Evolutionary conservation across 352 stramenopile species (phyloP).

Genomic region (Pythium phragmiticola): DNA sequence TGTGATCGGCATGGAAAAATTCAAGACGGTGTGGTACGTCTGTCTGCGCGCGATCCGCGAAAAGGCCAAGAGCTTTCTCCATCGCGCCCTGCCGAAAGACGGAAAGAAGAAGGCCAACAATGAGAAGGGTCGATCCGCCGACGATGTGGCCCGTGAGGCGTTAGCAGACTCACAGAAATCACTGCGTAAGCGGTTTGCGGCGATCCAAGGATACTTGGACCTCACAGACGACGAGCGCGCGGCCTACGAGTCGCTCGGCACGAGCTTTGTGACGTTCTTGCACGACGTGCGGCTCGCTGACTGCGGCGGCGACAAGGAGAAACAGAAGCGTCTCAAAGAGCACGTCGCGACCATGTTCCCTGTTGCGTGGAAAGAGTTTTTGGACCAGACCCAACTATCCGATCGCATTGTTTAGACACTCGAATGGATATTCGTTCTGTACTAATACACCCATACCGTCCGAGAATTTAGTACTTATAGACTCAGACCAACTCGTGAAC

Average conservation of each 20-base stretch:
- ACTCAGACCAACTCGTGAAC: no score
- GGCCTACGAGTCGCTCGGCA: slow-evolving; percentile 47
- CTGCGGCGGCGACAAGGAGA: slow-evolving; percentile 13
- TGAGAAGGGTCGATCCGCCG: background rate
- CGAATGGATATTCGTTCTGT: no score
- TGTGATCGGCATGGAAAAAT: slow-evolving; percentile 85
- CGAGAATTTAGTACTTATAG: no score
- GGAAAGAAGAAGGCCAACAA: slow-evolving; percentile 26
- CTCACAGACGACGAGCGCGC: slow-evolving; percentile 39
- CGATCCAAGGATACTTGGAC: slow-evolving; percentile 53
- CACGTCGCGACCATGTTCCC: slow-evolving; percentile 69
- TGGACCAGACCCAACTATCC: slow-evolving; percentile 41
- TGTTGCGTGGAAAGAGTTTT: slow-evolving; percentile 68
- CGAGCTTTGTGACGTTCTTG: slow-evolving; percentile 66
- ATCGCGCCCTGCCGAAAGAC: slow-evolving; percentile 26
- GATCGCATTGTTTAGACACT: slow-evolving; percentile 30
- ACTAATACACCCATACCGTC: no score
- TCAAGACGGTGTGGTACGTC: slow-evolving; percentile 85
- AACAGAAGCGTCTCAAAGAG: slow-evolving; percentile 38
- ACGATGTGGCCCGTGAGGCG: background rate
- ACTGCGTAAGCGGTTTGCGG: slow-evolving; percentile 51
- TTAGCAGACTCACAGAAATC: slow-evolving; percentile 15
- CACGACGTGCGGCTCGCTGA: slow-evolving; percentile 33
- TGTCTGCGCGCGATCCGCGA: slow-evolving; percentile 85
- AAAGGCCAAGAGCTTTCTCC: slow-evolving; percentile 69